Conservation (phyloP, 2,329 filamentous ascomycete species). For the Tricladium varicosporioides region DNA sequence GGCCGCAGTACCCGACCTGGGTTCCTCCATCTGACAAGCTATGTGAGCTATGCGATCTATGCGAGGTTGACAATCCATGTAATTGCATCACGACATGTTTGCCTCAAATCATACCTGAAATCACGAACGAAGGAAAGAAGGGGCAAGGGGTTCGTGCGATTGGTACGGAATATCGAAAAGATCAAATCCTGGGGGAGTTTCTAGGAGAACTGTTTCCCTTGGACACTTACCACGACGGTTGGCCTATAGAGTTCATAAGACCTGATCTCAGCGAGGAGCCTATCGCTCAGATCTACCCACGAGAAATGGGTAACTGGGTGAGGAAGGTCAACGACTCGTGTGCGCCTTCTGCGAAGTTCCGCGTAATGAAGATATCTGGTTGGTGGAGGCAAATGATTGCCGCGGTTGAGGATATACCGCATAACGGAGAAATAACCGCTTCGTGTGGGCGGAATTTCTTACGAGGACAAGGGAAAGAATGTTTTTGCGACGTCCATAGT, state of each 20-base stretch:
- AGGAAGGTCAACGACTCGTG: conserved; percentile 10
- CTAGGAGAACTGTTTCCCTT: conserved; percentile 10
- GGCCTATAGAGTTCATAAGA: conserved; percentile 11
- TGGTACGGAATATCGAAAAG: conserved; percentile 1
- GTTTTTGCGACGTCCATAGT: conserved; percentile 3
- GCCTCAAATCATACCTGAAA: not conserved
- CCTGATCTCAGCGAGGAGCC: conserved; percentile 9
- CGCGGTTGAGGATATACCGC: conserved; percentile 6
- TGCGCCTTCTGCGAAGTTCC: conserved; percentile 4
- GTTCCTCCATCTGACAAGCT: not conserved
- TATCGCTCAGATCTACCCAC: conserved; percentile 9
- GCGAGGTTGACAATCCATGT: not conserved
- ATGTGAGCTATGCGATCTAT: conserved; percentile 6
- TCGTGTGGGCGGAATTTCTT: conserved; percentile 4
- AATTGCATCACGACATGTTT: conserved; percentile 5
- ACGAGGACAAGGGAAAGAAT: conserved; percentile 5
- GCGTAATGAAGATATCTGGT: conserved; percentile 9
- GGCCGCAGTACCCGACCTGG: conserved; percentile 3
- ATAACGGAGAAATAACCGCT: conserved; percentile 9
- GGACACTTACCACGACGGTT: conserved; percentile 3
- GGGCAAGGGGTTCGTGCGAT: conserved; percentile 7
- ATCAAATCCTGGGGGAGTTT: conserved; percentile 9
- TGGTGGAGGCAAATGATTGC: conserved; percentile 10
- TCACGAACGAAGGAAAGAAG: conserved; percentile 8
- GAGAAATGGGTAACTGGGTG: conserved; percentile 9